These are phyloP conservation scores for Arthrobotrys megalospora DNA, from an alignment of 2,329 filamentous ascomycete genomes.

Conservation along the genomic window DNA sequence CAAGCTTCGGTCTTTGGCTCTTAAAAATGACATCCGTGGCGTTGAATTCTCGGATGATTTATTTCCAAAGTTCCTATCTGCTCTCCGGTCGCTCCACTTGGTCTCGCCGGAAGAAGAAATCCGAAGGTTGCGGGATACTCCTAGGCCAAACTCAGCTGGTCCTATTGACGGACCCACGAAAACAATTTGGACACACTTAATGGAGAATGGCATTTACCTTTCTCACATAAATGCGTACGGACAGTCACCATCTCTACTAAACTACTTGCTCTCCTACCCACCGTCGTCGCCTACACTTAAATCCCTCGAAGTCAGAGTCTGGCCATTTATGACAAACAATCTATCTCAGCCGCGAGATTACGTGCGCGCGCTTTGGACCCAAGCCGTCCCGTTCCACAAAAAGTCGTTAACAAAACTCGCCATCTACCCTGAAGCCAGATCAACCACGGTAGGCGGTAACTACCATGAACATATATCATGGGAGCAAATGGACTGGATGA, in stretches of 20 bases:
- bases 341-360: background rate
- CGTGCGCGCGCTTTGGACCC: slow-evolving; percentile 5
- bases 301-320: slow-evolving; percentile 13
- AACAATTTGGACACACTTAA: slow-evolving; percentile 22
- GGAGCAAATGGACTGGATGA: background rate
- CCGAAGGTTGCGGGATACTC: background rate
- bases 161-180: background rate
- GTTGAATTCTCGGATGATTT: background rate
- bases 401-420: background rate
- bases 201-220: slow-evolving; percentile 20
- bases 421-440: slow-evolving; percentile 14
- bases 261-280: slow-evolving; percentile 13
- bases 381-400: slow-evolving; percentile 5
- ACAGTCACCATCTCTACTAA: background rate
- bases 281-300: background rate
- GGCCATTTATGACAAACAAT: slow-evolving; percentile 5
- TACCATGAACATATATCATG: background rate
- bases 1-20: slow-evolving; percentile 12
- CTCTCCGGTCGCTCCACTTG: background rate
- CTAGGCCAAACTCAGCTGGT: background rate
- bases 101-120: slow-evolving; percentile 9
- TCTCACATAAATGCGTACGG: slow-evolving; percentile 10
- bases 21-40: slow-evolving; percentile 8
- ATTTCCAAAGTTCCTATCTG: background rate
- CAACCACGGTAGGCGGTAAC: background rate